Percentiles rank a stretch among this genome's conserved stretches.
Evolutionary conservation across 1,284 basidiomycete genomes (phyloP).

Genomic region (Austroboletus novae-zelandiae): DNA sequence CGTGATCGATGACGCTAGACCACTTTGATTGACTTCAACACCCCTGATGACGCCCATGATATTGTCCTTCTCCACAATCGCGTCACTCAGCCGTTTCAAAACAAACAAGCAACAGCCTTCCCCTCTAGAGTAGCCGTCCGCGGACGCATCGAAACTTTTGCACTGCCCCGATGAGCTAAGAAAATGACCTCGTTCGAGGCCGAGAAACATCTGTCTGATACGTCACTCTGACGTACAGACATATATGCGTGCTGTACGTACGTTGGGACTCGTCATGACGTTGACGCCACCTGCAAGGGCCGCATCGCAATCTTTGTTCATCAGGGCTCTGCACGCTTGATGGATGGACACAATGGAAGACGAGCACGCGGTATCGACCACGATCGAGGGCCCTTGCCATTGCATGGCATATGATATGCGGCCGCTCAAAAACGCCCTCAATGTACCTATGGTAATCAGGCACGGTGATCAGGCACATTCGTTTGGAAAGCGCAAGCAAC

Average conservation of each 20-base stretch:
- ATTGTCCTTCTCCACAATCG: conserved; percentile 59
- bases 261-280: conserved; percentile 67
- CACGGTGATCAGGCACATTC: conserved; percentile 6
- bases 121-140: conserved; percentile 70
- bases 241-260: conserved; percentile 33
- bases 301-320: conserved; percentile 60
- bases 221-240: conserved; percentile 6
- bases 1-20: conserved; percentile 62
- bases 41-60: conserved; percentile 68
- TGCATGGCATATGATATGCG: conserved; percentile 67
- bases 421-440: conserved; percentile 67
- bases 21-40: conserved; percentile 68
- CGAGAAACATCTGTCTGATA: conserved; percentile 57
- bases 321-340: conserved; percentile 63
- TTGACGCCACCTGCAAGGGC: conserved; percentile 76
- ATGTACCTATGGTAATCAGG: conserved; percentile 62
- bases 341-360: conserved; percentile 66
- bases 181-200: conserved; percentile 68
- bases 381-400: conserved; percentile 65
- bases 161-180: conserved; percentile 66
- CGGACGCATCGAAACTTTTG: conserved; percentile 66
- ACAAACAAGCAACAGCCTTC: conserved; percentile 74
- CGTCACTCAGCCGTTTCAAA: conserved; percentile 66
- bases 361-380: conserved; percentile 72
- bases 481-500: conserved; percentile 13